A percentile compares a stretch with the other conserved stretches of the same genome.
These are phyloP conservation scores for Penicillium italicum DNA, from an alignment of 2,329 filamentous ascomycete species.

Conservation along the genomic window DNA sequence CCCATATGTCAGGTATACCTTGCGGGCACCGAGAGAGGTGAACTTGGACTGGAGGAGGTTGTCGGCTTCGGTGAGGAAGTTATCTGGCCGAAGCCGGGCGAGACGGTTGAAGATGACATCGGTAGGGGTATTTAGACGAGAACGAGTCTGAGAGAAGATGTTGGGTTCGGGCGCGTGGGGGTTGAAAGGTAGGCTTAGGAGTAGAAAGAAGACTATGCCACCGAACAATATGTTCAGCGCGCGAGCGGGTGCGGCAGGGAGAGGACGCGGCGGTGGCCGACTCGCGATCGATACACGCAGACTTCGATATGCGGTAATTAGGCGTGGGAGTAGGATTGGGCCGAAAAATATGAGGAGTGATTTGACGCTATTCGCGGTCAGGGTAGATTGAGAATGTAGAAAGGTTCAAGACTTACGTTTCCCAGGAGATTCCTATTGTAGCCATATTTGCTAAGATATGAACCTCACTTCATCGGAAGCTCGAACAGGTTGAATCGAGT, in stretches of 20 bases:
- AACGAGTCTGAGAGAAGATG: conserved; percentile 72
- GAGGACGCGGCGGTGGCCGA: conserved; percentile 37
- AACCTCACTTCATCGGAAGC: background rate
- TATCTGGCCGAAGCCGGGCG: conserved; percentile 39
- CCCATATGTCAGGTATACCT: conserved; percentile 81
- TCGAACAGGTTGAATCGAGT: background rate
- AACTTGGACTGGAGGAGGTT: conserved; percentile 65
- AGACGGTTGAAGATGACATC: conserved; percentile 82
- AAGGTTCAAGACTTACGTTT: conserved; percentile 28
- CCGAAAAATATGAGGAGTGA: conserved; percentile 44
- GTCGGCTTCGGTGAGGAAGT: conserved; percentile 53
- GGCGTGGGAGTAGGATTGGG: conserved; percentile 40
- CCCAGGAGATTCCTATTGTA: conserved; percentile 30
- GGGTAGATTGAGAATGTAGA: background rate
- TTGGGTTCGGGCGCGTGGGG: conserved; percentile 56
- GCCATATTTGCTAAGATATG: conserved; percentile 23
- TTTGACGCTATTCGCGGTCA: conserved; percentile 36
- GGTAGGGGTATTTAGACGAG: conserved; percentile 78
- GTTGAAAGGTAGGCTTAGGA: conserved; percentile 65
- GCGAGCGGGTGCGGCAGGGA: conserved; percentile 34
- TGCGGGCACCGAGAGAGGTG: conserved; percentile 65
- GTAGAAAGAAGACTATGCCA: conserved; percentile 51
- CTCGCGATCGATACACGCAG: conserved; percentile 33
- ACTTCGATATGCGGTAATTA: conserved; percentile 38
- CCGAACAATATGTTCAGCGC: conserved; percentile 52